Base-by-base conservation (phyloP, 345 rosid species). In the Kernera saxatilis region DNA sequence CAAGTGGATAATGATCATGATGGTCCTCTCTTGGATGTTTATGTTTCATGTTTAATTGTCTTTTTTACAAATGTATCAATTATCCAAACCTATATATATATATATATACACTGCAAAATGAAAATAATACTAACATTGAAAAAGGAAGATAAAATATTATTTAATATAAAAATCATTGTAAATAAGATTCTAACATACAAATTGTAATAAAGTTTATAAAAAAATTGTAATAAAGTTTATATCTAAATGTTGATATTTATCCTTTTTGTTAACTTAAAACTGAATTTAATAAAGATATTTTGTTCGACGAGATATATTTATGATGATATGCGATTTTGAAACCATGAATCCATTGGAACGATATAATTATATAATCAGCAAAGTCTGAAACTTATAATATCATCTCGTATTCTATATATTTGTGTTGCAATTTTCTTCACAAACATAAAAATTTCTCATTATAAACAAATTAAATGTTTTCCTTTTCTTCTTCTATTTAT, bases 1-100 rank as follows among this genome's bases (percentile, higher is more conserved):
- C 78, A 67, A 67, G 55, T 59, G 73, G 78, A 75, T 75, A 69
- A 53, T 27, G 74, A 52, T 36, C 78, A 53, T n/a, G 36, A 75
- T 75, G 64, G 56, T 44, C 62, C 68, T 68, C 57, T 60, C 69
- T 67, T 69, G 70, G 57, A 75, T 44, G 29, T 69, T 52, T 44
- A 62, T 75, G 51, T 48, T 75, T 44, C 64, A 33, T 53, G 13
- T 43, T 44, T 48, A 8, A 37, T 61, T 75, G 57, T 75, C 58
- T 68, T 27, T 52, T 40, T 52, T 44, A 18, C 43, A 37, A 26
- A 46, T 58, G 40, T 43, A 27, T 57, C 57, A 35, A 33, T 36
- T 33, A 26, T 62, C 51, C 26, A 62, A 49, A 13, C 46, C 41
- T 33, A 61, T 65, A 32, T 39, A 32, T 4, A 32, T 39, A 32